These are phyloP conservation scores for Coemansia umbellata DNA, from an alignment of 192 early-diverging fungal species.

Conservation along the genomic window DNA sequence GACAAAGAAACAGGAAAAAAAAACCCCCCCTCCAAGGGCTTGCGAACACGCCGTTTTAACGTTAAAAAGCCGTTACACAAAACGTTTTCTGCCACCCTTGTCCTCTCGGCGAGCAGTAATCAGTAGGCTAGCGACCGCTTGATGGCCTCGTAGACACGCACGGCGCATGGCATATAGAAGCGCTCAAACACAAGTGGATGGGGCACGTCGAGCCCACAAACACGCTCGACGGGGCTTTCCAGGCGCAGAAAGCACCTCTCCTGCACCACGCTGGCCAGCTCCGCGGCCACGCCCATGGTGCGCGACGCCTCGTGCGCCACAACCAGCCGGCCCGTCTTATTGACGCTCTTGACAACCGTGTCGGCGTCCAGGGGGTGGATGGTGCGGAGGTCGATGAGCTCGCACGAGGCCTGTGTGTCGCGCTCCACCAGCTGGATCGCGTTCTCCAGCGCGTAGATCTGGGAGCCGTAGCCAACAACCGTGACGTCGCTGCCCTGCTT, in stretches of 20 bases:
- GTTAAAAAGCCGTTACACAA: too few relatives aligned
- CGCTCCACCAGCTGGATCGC: conserved; percentile 84
- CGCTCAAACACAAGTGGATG: conserved; percentile 92
- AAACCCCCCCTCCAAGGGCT: too few relatives aligned
- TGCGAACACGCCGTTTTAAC: too few relatives aligned
- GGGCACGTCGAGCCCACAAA: conserved; percentile 85
- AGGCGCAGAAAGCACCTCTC: conserved; percentile 88
- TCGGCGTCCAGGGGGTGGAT: conserved; percentile 92
- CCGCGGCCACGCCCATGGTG: conserved; percentile 86
- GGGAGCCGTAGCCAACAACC: conserved; percentile 87
- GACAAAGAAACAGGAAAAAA: too few relatives aligned
- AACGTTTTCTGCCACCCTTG: too few relatives aligned
- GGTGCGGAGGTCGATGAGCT: conserved; percentile 89
- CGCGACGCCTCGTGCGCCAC: conserved; percentile 92
- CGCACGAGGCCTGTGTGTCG: conserved; percentile 77
- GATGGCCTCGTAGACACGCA: conserved; percentile 84
- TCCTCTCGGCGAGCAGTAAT: too few relatives aligned
- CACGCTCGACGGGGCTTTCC: conserved; percentile 85
- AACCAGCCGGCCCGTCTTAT: conserved; percentile 88
- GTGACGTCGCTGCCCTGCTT: conserved; percentile 84
- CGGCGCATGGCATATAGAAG: conserved; percentile 86
- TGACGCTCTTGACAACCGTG: conserved; percentile 84
- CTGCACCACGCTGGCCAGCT: conserved; percentile 84
- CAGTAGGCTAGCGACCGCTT: conserved; percentile 72
- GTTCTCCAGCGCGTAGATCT: conserved; percentile 89